These are phyloP conservation scores for Fusarium sulawesiense DNA, from an alignment of 2,329 filamentous ascomycete genomes.

Conservation along the genomic window DNA sequence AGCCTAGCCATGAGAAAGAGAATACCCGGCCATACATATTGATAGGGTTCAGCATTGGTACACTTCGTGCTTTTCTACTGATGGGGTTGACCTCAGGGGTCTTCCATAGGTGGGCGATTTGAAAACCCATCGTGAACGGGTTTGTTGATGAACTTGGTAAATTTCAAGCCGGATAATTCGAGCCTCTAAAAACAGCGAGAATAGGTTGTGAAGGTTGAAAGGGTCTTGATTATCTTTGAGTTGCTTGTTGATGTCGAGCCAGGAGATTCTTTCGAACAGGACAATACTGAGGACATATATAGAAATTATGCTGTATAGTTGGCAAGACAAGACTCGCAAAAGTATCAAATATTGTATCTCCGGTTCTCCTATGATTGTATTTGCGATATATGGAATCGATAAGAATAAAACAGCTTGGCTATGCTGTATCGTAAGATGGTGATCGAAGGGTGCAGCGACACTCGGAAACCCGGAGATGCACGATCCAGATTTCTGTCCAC, in stretches of 20 bases:
- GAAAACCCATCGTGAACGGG: slow-evolving; percentile 45
- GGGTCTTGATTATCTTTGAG: slow-evolving; percentile 8
- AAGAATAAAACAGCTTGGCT: slow-evolving; percentile 26
- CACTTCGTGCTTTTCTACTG: slow-evolving; percentile 83
- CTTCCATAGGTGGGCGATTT: slow-evolving; percentile 48
- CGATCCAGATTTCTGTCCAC: slow-evolving; percentile 20
- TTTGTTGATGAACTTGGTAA: not conserved
- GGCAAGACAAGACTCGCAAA: not conserved
- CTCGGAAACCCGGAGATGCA: slow-evolving; percentile 44
- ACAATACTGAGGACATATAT: slow-evolving; percentile 37
- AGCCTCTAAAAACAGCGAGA: not conserved
- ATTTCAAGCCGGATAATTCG: not conserved
- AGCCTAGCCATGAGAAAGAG: slow-evolving; percentile 89
- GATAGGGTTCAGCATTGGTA: slow-evolving; percentile 82
- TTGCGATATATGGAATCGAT: slow-evolving; percentile 29
- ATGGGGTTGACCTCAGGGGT: slow-evolving; percentile 82
- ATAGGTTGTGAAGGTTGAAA: not conserved
- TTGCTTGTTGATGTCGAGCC: slow-evolving; percentile 31
- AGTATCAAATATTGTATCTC: slow-evolving; percentile 39
- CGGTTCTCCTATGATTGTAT: slow-evolving; percentile 40
- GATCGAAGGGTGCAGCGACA: slow-evolving; percentile 24
- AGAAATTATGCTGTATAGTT: slow-evolving; percentile 23
- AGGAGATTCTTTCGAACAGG: slow-evolving; percentile 19
- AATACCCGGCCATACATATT: slow-evolving; percentile 88
- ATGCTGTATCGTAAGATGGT: slow-evolving; percentile 26